phyloP scores from a whole-genome alignment of 768 basidiomycete genomes.

The Russula dissimulans region DNA sequence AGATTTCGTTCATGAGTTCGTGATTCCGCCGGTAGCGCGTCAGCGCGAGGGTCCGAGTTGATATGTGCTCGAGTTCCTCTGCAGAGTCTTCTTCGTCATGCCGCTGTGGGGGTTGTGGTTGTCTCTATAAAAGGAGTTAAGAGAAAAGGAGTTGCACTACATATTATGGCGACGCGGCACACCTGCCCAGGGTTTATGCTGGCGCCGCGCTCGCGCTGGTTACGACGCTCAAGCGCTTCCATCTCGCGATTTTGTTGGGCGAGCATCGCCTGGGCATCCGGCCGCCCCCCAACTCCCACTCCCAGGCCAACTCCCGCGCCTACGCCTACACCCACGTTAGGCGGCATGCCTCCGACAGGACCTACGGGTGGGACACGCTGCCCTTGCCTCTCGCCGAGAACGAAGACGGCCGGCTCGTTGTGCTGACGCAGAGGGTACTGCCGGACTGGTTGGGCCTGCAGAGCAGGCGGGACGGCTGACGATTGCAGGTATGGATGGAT shows the following conservation, averaged over 20 bases:
- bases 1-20: slow-evolving; percentile 78
- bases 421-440: slow-evolving; percentile 60
- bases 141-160: not conserved
- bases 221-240: slow-evolving; percentile 56
- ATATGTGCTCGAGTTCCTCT: slow-evolving; percentile 63
- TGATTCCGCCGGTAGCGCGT: slow-evolving; percentile 73
- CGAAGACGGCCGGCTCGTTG: slow-evolving; percentile 59
- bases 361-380: slow-evolving; percentile 40
- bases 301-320: not conserved
- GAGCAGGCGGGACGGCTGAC: slow-evolving; percentile 48
- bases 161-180: not conserved
- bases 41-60: slow-evolving; percentile 61
- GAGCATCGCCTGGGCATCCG: slow-evolving; percentile 51
- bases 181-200: slow-evolving; percentile 21
- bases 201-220: slow-evolving; percentile 31
- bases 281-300: slow-evolving; percentile 5
- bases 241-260: slow-evolving; percentile 65
- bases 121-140: not conserved
- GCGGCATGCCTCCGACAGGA: slow-evolving; percentile 2
- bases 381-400: slow-evolving; percentile 63
- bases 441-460: slow-evolving; percentile 55
- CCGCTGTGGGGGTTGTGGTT: slow-evolving; percentile 15
- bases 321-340: slow-evolving; percentile 4
- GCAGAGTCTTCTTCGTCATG: slow-evolving; percentile 20
- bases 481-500: slow-evolving; percentile 4